Conservation (phyloP, 2,329 filamentous ascomycete genomes). For the Arthrobotrys sphaeroides region DNA sequence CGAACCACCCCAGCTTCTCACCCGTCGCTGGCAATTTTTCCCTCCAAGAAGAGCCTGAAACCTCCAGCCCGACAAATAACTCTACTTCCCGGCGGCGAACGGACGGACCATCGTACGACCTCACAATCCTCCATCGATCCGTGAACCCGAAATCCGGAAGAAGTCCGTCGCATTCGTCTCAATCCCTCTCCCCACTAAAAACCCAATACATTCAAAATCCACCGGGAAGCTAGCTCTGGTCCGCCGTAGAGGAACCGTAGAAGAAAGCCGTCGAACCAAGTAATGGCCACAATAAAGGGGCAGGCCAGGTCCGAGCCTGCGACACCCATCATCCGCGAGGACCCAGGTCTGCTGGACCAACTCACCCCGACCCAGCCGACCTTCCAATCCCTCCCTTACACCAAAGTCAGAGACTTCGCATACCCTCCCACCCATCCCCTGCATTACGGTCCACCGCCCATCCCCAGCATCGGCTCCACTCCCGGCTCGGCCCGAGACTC, state of each 20-base stretch:
- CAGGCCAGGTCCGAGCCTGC: conserved; percentile 54
- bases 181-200: background rate
- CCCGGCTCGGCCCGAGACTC: conserved; percentile 47
- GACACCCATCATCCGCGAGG: conserved; percentile 51
- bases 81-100: background rate
- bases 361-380: conserved; percentile 43
- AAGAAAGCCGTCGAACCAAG: conserved; percentile 23
- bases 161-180: background rate
- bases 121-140: background rate
- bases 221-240: background rate
- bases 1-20: background rate
- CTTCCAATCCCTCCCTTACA: conserved; percentile 75
- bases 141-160: too few species aligned
- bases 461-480: conserved; percentile 61
- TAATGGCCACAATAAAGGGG: conserved; percentile 53
- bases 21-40: background rate
- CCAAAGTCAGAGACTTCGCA: conserved; percentile 94
- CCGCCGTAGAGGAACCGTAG: background rate
- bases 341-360: conserved; percentile 36
- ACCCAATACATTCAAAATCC: too few species aligned
- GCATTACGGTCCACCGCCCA: conserved; percentile 91
- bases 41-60: background rate
- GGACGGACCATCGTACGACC: background rate
- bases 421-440: conserved; percentile 83
- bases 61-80: background rate